Evolutionary conservation across 345 rosid species (phyloP).

Genomic region (Syzygium grande): DNA sequence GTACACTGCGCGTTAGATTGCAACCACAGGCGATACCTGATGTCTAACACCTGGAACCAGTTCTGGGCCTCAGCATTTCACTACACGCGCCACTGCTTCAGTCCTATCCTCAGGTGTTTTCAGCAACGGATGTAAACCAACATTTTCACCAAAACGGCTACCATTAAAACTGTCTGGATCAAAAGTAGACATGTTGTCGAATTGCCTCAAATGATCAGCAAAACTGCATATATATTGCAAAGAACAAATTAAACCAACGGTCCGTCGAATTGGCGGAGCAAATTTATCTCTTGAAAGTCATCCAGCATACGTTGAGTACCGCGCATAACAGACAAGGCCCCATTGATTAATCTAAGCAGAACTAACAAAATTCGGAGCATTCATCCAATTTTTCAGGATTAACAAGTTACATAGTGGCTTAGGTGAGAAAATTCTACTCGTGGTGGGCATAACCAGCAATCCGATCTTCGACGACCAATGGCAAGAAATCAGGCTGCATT

Average conservation of each 20-base stretch:
- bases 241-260: background rate
- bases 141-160: conserved; percentile 9
- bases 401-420: background rate
- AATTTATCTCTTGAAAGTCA: background rate
- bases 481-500: conserved; percentile 40
- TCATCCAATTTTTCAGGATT: background rate
- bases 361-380: background rate
- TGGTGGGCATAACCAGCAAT: conserved; percentile 59
- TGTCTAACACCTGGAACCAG: conserved; percentile 78
- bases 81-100: conserved; percentile 46
- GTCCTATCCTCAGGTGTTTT: conserved; percentile 59
- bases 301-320: background rate
- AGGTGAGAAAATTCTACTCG: conserved; percentile 17
- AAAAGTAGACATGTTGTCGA: conserved; percentile 45
- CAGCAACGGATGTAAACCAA: conserved; percentile 30
- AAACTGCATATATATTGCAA: conserved; percentile 35
- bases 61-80: conserved; percentile 47
- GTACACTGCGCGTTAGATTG: background rate
- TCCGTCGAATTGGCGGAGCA: background rate
- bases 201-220: conserved; percentile 45
- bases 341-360: background rate
- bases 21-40: conserved; percentile 41
- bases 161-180: conserved; percentile 15
- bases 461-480: conserved; percentile 47
- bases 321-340: background rate